These are phyloP conservation scores for Epichloe hybrida DNA, from an alignment of 2,329 filamentous ascomycete genomes.

Conservation along the genomic window DNA sequence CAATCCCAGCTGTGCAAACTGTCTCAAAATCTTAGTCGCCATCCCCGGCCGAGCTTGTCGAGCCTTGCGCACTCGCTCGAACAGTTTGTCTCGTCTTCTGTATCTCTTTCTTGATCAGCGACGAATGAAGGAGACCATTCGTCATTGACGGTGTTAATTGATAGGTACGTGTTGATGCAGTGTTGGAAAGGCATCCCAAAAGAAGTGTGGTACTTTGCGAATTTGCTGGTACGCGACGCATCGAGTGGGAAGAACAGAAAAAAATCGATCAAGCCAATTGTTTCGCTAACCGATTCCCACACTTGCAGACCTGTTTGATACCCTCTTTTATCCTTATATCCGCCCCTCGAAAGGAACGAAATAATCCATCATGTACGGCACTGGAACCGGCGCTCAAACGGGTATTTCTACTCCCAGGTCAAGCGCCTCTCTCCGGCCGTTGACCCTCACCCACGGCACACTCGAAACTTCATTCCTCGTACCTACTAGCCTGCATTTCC, in stretches of 20 bases:
- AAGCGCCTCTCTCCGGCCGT: slow-evolving; percentile 78
- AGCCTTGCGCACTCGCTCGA: slow-evolving; percentile 4
- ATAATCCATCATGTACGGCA: slow-evolving; percentile 63
- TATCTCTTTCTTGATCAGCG: neutral
- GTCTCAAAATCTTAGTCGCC: slow-evolving; percentile 4
- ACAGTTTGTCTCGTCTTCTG: neutral
- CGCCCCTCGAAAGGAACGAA: neutral
- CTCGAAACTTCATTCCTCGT: slow-evolving; percentile 95
- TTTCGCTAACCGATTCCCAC: neutral
- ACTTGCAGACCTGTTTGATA: slow-evolving; percentile 25
- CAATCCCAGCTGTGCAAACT: neutral
- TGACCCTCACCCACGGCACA: slow-evolving; percentile 82
- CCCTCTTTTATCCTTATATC: slow-evolving; percentile 15
- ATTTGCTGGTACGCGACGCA: neutral
- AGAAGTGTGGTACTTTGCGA: neutral
- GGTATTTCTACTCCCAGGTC: slow-evolving; percentile 94
- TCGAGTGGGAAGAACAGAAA: neutral
- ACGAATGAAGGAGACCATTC: slow-evolving; percentile 7
- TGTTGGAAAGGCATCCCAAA: neutral
- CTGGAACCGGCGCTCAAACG: slow-evolving; percentile 73
- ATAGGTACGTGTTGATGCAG: slow-evolving; percentile 15
- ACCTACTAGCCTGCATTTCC: slow-evolving; percentile 90
- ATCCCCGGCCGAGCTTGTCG: slow-evolving; percentile 6
- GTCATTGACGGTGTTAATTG: slow-evolving; percentile 16
- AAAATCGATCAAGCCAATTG: neutral